Evolutionary conservation across 495 filamentous ascomycete species (phyloP).

Genomic region (Talaromyces thailandensis): DNA sequence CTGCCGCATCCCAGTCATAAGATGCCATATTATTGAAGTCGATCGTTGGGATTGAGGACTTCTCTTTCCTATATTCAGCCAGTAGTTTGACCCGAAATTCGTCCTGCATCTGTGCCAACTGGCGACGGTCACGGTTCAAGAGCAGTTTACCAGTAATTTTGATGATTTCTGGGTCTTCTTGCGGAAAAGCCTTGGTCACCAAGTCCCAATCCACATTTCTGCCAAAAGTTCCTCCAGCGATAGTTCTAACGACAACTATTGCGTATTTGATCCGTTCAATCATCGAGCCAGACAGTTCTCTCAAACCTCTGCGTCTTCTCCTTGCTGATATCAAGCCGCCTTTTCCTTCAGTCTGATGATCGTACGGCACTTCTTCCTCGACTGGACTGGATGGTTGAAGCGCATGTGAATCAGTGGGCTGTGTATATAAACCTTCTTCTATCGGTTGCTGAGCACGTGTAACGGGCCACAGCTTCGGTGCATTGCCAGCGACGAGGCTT

Average conservation of each 20-base stretch:
- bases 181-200: slow-evolving; percentile 55
- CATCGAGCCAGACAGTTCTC: slow-evolving; percentile 16
- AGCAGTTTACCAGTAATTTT: slow-evolving; percentile 51
- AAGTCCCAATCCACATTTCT: slow-evolving; percentile 65
- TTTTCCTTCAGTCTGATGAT: background rate
- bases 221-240: slow-evolving; percentile 63
- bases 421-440: background rate
- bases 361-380: background rate
- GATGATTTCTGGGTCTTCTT: slow-evolving; percentile 46
- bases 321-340: slow-evolving; percentile 10
- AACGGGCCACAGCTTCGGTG: background rate
- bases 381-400: background rate
- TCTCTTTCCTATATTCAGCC: slow-evolving; percentile 60
- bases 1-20: slow-evolving; percentile 69
- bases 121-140: slow-evolving; percentile 46
- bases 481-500: background rate
- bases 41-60: slow-evolving; percentile 51
- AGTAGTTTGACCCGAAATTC: slow-evolving; percentile 72
- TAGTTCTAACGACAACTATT: slow-evolving; percentile 62
- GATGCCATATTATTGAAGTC: slow-evolving; percentile 59
- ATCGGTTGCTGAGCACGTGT: background rate
- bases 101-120: slow-evolving; percentile 59
- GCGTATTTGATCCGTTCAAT: slow-evolving; percentile 47
- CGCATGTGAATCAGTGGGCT: background rate
- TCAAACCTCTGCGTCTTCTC: slow-evolving; percentile 14